Evolutionary conservation across 2,329 filamentous ascomycete species (phyloP), one percentile per base, ranked within the genome.

Genomic region (Dothiorella sarmentorum): DNA sequence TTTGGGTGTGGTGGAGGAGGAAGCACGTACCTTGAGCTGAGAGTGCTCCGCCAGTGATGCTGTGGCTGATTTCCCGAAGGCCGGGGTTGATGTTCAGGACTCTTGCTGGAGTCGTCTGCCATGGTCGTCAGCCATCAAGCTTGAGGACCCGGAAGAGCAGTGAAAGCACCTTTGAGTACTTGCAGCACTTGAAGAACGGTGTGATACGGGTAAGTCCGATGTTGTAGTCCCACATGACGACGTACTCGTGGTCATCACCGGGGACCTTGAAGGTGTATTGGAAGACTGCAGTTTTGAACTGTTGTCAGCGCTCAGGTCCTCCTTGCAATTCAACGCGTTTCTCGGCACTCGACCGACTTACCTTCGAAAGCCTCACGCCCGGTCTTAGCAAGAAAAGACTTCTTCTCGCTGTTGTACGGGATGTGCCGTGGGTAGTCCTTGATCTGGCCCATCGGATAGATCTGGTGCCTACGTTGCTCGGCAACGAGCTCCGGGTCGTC

Each of bases 211-310:
- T 92, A 27, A 97, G 85, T 7, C 94, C 94, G 62, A 93, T 85
- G 66, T 95, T 93, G 76, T 97, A 97, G 73, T 99, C 94, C 94
- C 94, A 99, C 84, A 97, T 91, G 61, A 97, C 86, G 0, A 83
- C 84, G 71, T 88, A 92, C 55, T 83, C 79, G 62, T 80, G 81
- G 2, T 86, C 81, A 44, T 88, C 83, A 10, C 80, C 84, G 0
- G 89, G 89, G 3, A 88, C 71, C 64, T 80, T 83, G 78, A 95
- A 97, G 33, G 84, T 85, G 73, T 97, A 97, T 66, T 91, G 85
- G 71, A 92, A 92, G 24, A 91, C 90, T 94, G 51, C 9, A 15
- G 7, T 9, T n/a, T n/a, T n/a, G n/a, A n/a, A n/a, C n/a, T n/a
- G n/a, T n/a, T n/a, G n/a, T n/a, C n/a, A n/a, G n/a, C n/a, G n/a